phyloP scores from a whole-genome alignment of 352 stramenopile species.

The Pythium guiyangense region DNA sequence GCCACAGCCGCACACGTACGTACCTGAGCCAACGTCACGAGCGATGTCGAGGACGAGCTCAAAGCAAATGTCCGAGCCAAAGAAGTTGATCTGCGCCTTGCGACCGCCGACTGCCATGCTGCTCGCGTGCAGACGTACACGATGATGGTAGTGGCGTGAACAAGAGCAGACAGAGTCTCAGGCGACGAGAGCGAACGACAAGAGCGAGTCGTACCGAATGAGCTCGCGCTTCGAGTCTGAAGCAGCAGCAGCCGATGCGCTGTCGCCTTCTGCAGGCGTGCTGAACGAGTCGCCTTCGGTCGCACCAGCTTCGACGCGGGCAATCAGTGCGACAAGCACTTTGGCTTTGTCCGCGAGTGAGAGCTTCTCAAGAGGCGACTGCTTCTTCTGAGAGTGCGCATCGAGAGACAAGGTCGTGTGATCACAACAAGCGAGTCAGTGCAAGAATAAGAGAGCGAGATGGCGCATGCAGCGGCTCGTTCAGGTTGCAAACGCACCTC shows the following conservation, averaged over 20 bases:
- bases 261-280: conserved; percentile 10
- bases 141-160: background rate
- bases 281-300: conserved; percentile 50
- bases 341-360: conserved; percentile 53
- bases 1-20: background rate
- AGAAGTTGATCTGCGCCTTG: conserved; percentile 75
- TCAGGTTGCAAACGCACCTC: background rate
- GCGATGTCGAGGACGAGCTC: conserved; percentile 65
- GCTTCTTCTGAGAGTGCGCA: background rate
- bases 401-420: background rate
- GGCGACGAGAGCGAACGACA: background rate
- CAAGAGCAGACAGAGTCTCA: background rate
- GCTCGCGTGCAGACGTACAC: background rate
- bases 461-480: background rate
- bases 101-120: conserved; percentile 66
- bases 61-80: conserved; percentile 73
- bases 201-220: conserved; percentile 31
- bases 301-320: conserved; percentile 56
- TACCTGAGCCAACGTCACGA: conserved; percentile 52
- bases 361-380: conserved; percentile 28
- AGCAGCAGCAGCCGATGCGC: conserved; percentile 35
- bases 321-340: conserved; percentile 44
- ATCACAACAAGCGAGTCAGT: background rate
- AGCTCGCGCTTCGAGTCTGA: conserved; percentile 48
- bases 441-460: conserved; percentile 1